Conservation (phyloP, 129 eudicot species). For the Helianthus tuberosus region DNA sequence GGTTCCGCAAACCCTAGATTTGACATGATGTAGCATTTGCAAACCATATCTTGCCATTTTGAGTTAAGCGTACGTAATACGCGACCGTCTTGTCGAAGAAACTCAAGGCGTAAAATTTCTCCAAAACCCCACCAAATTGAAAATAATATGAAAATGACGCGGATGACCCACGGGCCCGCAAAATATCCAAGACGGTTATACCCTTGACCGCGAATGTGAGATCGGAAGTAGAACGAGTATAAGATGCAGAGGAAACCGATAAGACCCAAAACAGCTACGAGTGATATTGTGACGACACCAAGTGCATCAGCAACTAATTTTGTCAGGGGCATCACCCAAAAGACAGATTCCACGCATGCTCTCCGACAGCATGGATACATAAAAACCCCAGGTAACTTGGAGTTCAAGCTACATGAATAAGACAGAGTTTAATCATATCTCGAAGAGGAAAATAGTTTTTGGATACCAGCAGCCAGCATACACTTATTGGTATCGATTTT, state of each 20-base stretch:
- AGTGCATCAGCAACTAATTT: constrained; percentile 95
- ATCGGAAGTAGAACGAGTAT: constrained; percentile 76
- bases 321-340: constrained; percentile 98
- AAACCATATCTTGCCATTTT: constrained; percentile 82
- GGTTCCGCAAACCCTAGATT: constrained; percentile 98
- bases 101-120: constrained; percentile 68
- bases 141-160: constrained; percentile 57
- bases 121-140: constrained; percentile 86
- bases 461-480: constrained; percentile 16
- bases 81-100: constrained; percentile 67
- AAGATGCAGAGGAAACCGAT: constrained; percentile 73
- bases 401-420: constrained; percentile 34
- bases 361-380: constrained; percentile 88
- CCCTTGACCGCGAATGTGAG: constrained; percentile 58
- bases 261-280: constrained; percentile 60
- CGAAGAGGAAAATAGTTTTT: constrained; percentile 6
- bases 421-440: constrained; percentile 7
- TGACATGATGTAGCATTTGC: constrained; percentile 91
- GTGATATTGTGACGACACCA: constrained; percentile 93
- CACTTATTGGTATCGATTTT: constrained; percentile 11
- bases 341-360: constrained; percentile 95
- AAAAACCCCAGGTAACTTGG: constrained; percentile 28
- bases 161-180: constrained; percentile 86
- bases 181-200: constrained; percentile 68
- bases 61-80: constrained; percentile 47